Base-by-base conservation (phyloP, 768 basidiomycete species). In the Auricularia cornea region DNA sequence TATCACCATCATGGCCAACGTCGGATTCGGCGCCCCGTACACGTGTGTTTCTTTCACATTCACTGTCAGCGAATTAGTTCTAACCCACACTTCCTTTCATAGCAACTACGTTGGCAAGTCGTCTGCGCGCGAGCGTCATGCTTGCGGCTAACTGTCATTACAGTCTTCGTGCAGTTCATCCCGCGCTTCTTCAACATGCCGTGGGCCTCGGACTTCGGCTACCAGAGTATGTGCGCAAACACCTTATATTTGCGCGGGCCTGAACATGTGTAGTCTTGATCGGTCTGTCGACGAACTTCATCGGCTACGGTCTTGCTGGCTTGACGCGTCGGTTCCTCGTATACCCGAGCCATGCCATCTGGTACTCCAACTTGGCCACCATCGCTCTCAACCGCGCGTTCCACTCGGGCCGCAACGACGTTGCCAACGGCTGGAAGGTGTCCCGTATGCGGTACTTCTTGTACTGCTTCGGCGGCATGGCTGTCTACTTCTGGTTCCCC, bases 1-100 rank as follows among this genome's bases (percentile, higher is more conserved):
- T 14, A 68, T 71, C 68, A 73, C 67, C 12, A 71, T 74, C 56
- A 73, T 74, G 72, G 72, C 72, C 28, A 74, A 68, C 48, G 72
- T 72, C 59, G 66, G 66, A 2, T 71, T 69, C 61, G 54, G 59
- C 31, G 64, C 66, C 2, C 69, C 72, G 14, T 72, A 72, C 66
- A 70, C 72, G 35, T 38, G 1, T 10, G 35, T 38, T 38, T 14
- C 10, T 10, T 14, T 38, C 3, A 14, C 35, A n/a, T n/a, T n/a
- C n/a, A n/a, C n/a, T n/a, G n/a, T n/a, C n/a, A n/a, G n/a, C n/a
- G n/a, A n/a, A n/a, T n/a, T n/a, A n/a, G n/a, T n/a, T n/a, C n/a
- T n/a, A n/a, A n/a, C n/a, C n/a, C n/a, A n/a, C n/a, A n/a, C n/a
- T n/a, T n/a, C n/a, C n/a, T n/a, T n/a, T n/a, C n/a, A n/a, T 38